Base-by-base conservation (phyloP, 768 basidiomycete genomes). In the Mycena crocata region DNA sequence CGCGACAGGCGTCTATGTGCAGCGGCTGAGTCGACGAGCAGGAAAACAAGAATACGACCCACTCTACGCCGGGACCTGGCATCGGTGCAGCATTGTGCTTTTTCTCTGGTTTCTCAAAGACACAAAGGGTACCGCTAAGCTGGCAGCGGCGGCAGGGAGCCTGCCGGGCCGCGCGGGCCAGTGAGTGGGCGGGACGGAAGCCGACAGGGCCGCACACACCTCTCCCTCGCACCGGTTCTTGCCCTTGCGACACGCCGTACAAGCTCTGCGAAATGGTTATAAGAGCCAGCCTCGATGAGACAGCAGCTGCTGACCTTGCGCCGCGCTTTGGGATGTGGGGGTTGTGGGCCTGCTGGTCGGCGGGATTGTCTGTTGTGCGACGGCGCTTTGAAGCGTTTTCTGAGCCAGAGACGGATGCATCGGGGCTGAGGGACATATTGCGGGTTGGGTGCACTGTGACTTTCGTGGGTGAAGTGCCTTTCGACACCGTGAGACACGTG, bases 71-170 rank as follows among this genome's bases (percentile, higher is more conserved):
- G 50, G 90, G 86, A 49, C 83, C 86, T 64, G 91, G 81, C 72
- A 89, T 76, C 13, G 81, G 79, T 70, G 87, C 88, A 1, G 80
- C 81, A 76, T 83, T 88, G 1, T 52, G 24, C 82, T 96, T 96
- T 85, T 93, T 94, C 80, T 94, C 93, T 72, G 94, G 94, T 78
- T 95, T 95, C 79, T 96, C 94, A 79, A 95, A 96, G 60, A 96
- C 78, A 75, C 94, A 96, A 42, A 86, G 85, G 7, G 88, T 90
- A 17, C 92, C 93, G 74, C 89, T 93, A 58, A 92, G 84, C 76
- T 93, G 91, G 83, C 94, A 96, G 62, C 94, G 90, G 82, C 91
- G 89, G 86, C 94, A 95, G 72, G 94, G 94, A 82, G 93, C 86
- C 94, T 95, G 77, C 74, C 75, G 77, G 72, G 75, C 76, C 75